Percentiles rank a stretch among this genome's conserved stretches.
Evolutionary conservation across 352 stramenopile species (phyloP).

Genomic region (Pythium dissimile): DNA sequence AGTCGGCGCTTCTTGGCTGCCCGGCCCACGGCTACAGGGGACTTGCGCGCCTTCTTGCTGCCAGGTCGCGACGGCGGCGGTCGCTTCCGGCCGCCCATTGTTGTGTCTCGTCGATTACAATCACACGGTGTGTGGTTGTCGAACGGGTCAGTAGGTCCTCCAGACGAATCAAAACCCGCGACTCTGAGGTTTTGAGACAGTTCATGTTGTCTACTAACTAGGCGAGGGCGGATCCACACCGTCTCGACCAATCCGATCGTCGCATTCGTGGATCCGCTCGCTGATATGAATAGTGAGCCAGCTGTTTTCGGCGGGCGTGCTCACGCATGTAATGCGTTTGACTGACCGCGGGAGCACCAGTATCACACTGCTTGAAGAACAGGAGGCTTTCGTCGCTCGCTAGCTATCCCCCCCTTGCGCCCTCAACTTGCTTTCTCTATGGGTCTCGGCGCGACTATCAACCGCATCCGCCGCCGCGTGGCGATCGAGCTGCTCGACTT

Average conservation of each 20-base stretch:
- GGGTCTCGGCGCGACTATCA: slow-evolving; percentile 30
- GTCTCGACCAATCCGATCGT: neutral
- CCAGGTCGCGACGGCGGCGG: neutral
- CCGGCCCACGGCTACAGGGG: neutral
- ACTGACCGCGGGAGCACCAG: no score
- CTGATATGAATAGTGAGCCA: neutral
- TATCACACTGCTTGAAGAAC: no score
- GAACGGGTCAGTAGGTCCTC: no score
- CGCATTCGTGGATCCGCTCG: neutral
- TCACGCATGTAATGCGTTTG: no score
- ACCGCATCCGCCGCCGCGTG: slow-evolving; percentile 50
- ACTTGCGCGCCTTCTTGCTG: slow-evolving; percentile 6
- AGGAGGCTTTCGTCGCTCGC: no score
- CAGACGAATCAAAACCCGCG: no score
- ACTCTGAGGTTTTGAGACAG: neutral
- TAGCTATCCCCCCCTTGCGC: neutral
- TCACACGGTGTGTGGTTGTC: neutral
- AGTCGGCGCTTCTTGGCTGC: slow-evolving; percentile 17
- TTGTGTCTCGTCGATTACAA: neutral
- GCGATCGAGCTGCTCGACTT: slow-evolving; percentile 55
- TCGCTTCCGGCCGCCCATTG: slow-evolving; percentile 14
- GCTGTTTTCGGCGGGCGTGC: no score
- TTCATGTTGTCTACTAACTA: no score
- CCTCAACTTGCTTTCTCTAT: slow-evolving; percentile 17
- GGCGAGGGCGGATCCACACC: no score